A percentile compares a stretch with the other conserved stretches of the same genome.
Conservation (phyloP, 2,329 filamentous ascomycete species). For the Tolypocladium tropicale region DNA sequence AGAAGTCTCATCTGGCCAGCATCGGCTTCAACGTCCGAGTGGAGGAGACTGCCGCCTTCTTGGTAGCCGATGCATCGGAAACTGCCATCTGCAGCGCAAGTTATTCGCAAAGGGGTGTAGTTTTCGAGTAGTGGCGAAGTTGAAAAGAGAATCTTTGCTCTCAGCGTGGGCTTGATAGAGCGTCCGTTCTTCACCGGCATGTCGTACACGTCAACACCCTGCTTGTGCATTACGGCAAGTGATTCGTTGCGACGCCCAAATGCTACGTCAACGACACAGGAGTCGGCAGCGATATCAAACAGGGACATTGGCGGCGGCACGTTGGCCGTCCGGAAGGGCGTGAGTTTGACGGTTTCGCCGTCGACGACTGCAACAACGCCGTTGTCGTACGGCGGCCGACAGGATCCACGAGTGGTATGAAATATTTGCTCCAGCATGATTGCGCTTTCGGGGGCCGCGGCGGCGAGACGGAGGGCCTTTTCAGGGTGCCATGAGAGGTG, state of each 20-base stretch:
- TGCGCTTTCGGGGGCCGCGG: conserved; percentile 39
- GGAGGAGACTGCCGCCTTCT: conserved; percentile 12
- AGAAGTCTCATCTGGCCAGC: conserved; percentile 7
- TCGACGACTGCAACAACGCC: conserved; percentile 79
- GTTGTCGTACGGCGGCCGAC: conserved; percentile 60
- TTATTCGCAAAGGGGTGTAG: conserved; percentile 20
- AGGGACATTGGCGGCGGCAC: conserved; percentile 89
- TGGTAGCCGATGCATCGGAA: conserved; percentile 22
- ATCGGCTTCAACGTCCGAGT: conserved; percentile 11
- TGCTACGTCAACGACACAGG: conserved; percentile 62
- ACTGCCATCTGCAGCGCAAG: conserved; percentile 14
- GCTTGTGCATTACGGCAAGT: conserved; percentile 63
- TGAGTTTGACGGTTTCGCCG: conserved; percentile 69
- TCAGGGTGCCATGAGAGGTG: conserved; percentile 74
- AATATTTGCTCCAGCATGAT: conserved; percentile 59
- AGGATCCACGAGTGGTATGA: conserved; percentile 57
- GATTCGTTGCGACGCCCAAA: conserved; percentile 54
- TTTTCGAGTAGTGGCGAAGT: conserved; percentile 10
- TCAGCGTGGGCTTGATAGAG: conserved; percentile 31
- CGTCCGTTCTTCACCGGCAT: conserved; percentile 54
- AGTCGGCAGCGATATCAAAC: conserved; percentile 55
- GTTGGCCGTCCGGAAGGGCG: conserved; percentile 73
- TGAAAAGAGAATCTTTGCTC: conserved; percentile 27
- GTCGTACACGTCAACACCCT: conserved; percentile 56
- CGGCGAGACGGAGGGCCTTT: conserved; percentile 59